Evolutionary conservation across 768 basidiomycete genomes (phyloP).

Genomic region (Termitomyces sp.): DNA sequence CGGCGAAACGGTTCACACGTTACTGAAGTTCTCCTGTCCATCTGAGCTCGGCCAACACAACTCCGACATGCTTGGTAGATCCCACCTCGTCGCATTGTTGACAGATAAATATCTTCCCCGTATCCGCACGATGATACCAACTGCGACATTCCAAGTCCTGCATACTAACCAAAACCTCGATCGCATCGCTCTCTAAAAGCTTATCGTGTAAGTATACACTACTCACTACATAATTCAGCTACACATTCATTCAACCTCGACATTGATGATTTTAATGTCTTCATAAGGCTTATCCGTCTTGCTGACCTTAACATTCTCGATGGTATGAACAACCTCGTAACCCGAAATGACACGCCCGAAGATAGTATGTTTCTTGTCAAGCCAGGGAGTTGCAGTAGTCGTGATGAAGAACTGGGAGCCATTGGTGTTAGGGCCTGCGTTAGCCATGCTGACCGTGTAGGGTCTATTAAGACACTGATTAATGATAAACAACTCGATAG

Average conservation of each 20-base stretch:
- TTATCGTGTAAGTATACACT: background rate
- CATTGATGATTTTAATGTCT: conserved; percentile 86
- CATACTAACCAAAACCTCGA: conserved; percentile 34
- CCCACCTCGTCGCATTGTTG: conserved; percentile 25
- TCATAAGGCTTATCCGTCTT: conserved; percentile 88
- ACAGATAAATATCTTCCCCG: conserved; percentile 26
- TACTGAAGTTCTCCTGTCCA: conserved; percentile 60
- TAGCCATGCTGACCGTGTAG: conserved; percentile 95
- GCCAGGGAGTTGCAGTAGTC: conserved; percentile 89
- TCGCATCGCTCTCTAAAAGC: conserved; percentile 40
- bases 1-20: conserved; percentile 20
- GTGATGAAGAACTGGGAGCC: conserved; percentile 99
- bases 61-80: conserved; percentile 15
- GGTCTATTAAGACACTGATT: conserved; percentile 46
- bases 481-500: background rate
- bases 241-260: conserved; percentile 55
- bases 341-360: conserved; percentile 88
- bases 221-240: conserved; percentile 6
- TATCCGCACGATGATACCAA: conserved; percentile 18
- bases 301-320: conserved; percentile 86
- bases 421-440: conserved; percentile 85
- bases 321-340: conserved; percentile 83
- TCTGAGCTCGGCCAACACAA: conserved; percentile 18
- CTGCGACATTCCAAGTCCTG: conserved; percentile 19
- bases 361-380: conserved; percentile 89